phyloP scores from a whole-genome alignment of 1,139 yeast species.

The Hyphopichia pseudoburtonii region DNA sequence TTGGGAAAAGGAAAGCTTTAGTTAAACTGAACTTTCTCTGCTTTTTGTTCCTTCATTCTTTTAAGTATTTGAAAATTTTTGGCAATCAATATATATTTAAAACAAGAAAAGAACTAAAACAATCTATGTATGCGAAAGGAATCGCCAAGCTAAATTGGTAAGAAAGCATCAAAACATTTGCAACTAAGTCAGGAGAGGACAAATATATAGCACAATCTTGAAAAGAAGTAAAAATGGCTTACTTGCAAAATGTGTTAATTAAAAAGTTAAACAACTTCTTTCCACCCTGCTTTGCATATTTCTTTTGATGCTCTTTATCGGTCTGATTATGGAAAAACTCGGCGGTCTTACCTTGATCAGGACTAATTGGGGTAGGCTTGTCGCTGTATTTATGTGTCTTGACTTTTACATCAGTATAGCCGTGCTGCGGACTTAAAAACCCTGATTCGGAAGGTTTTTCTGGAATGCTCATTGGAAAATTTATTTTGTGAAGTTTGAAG shows the following conservation, averaged over 20 bases:
- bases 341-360: constrained; percentile 26
- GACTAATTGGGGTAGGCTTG: constrained; percentile 35
- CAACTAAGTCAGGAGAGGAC: no score
- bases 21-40: no score
- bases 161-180: no score
- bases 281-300: constrained; percentile 34
- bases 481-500: no score
- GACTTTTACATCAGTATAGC: constrained; percentile 30
- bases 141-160: no score
- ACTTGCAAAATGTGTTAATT: constrained; percentile 17
- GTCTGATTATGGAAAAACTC: constrained; percentile 31
- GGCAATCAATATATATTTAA: no score
- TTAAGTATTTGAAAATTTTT: no score
- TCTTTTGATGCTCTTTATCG: constrained; percentile 39
- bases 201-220: background rate
- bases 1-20: no score
- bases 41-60: no score
- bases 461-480: constrained; percentile 25
- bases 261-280: constrained; percentile 22
- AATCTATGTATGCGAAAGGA: no score
- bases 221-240: background rate
- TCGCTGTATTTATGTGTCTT: constrained; percentile 35
- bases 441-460: constrained; percentile 31
- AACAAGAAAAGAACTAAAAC: background rate
- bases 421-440: constrained; percentile 29